These are phyloP conservation scores for Dactylonectria estremocensis DNA, from an alignment of 2,329 filamentous ascomycete species.

Conservation along the genomic window DNA sequence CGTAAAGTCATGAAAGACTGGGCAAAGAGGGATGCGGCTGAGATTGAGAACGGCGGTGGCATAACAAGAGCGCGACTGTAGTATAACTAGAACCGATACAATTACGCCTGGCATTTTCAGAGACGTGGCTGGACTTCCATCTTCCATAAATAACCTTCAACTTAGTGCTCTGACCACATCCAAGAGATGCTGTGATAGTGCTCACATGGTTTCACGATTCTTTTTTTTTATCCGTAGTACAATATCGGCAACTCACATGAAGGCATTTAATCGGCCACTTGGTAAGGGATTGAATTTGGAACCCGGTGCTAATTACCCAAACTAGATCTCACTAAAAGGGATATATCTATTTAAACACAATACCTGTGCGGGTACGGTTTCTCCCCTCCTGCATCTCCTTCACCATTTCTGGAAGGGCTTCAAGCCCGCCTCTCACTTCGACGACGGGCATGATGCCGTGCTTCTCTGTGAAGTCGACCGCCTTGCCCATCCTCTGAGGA, in stretches of 20 bases:
- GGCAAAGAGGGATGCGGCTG: constrained; percentile 66
- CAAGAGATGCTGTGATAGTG: no score
- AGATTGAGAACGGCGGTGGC: constrained; percentile 45
- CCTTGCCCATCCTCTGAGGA: constrained; percentile 60
- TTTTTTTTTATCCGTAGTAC: no score
- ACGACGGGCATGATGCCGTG: constrained; percentile 46
- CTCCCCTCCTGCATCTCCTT: constrained; percentile 33
- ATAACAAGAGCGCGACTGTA: constrained; percentile 30
- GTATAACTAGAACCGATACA: neutral
- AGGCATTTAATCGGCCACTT: no score
- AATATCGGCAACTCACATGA: no score
- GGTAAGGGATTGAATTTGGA: neutral
- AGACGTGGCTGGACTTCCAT: neutral
- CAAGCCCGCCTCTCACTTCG: constrained; percentile 31
- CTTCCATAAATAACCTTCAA: no score
- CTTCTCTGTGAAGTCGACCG: constrained; percentile 59
- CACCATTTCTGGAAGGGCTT: constrained; percentile 30
- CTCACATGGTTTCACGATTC: no score
- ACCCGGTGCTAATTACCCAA: neutral
- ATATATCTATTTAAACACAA: constrained; percentile 22
- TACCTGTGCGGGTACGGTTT: constrained; percentile 25
- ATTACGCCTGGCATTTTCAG: neutral
- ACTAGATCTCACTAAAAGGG: neutral
- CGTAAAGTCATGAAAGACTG: constrained; percentile 70
- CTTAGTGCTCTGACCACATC: no score